Evolutionary conservation across 495 filamentous ascomycete species (phyloP).

Genomic region (Penicillium angulare): DNA sequence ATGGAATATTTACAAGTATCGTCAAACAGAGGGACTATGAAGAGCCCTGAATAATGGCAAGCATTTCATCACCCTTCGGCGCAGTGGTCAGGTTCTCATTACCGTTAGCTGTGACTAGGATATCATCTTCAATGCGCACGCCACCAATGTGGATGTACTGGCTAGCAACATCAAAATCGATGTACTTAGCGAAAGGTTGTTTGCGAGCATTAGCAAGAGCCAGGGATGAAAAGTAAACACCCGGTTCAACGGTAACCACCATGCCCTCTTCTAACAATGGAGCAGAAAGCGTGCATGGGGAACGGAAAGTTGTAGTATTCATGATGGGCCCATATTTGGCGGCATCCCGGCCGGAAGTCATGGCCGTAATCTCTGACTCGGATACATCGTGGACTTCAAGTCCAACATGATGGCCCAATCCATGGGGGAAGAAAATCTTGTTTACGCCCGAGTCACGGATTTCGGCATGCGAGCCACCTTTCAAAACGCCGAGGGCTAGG

Average conservation of each 20-base stretch:
- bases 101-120: conserved; percentile 73
- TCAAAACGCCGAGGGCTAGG: conserved; percentile 64
- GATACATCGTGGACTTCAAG: conserved; percentile 87
- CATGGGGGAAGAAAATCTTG: conserved; percentile 87
- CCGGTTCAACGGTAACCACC: conserved; percentile 87
- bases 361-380: conserved; percentile 45
- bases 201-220: conserved; percentile 78
- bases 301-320: conserved; percentile 18
- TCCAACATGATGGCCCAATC: conserved; percentile 84
- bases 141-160: conserved; percentile 79
- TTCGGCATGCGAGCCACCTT: conserved; percentile 55
- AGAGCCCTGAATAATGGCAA: conserved; percentile 54
- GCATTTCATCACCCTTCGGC: conserved; percentile 71
- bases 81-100: conserved; percentile 83
- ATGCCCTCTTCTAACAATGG: conserved; percentile 62
- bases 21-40: background rate
- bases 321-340: conserved; percentile 22
- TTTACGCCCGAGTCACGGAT: conserved; percentile 67
- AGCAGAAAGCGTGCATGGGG: conserved; percentile 31
- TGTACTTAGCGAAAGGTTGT: conserved; percentile 62
- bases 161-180: conserved; percentile 68
- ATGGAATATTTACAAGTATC: background rate
- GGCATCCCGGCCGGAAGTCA: conserved; percentile 17
- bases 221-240: conserved; percentile 86
- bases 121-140: conserved; percentile 89